Evolutionary conservation across 371 early-diverging fungal genomes (phyloP), one percentile per base, ranked within the genome.

Genomic region (Mortierella sp.): DNA sequence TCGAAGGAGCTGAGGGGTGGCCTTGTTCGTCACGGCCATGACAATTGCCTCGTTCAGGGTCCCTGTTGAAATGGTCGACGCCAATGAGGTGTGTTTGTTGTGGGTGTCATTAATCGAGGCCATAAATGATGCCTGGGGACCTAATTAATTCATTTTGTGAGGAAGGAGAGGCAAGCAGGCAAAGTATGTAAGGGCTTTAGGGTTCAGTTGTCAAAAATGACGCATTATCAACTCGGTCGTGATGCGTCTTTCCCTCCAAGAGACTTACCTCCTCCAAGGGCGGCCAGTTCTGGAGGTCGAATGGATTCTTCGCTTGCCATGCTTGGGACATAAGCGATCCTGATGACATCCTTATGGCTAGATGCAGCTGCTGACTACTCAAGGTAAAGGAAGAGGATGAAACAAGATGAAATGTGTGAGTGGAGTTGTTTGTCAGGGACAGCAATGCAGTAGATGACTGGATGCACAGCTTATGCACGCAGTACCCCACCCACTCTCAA

Each of bases 51-150:
- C 78, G 21, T 84, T 78, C 57, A 84, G 61, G 34, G 51, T 46
- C 5, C 75, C 78, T 4, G 85, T 81, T 19, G 81, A 80, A 3
- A 74, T n/a, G 11, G 71, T 81, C 6, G 85, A 84, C 50, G 81
- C 85, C 28, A 84, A 6, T 11, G 85, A 84, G 3, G 43, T 28
- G 43, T 81, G 81, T 28, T 84, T 84, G 74, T 78, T 78, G 43
- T 37, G 53, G 16, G 43, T 31, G 3, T 77, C 75, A 19, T 77
- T 48, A 34, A 51, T n/a, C 26, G 53, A 40, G 5, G 46, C 28
- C 61, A 74, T 74, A 50, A 84, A 84, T 11, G 81, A 44, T 11
- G 81, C 85, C 10, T 73, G 78, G 4, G 85, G 85, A 46, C 48
- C 75, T 82, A 24, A 8, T 26, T 54, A 28, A 24, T 40, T 37